phyloP scores from a whole-genome alignment of 2,329 filamentous ascomycete species.

The Trichoderma harzianum region DNA sequence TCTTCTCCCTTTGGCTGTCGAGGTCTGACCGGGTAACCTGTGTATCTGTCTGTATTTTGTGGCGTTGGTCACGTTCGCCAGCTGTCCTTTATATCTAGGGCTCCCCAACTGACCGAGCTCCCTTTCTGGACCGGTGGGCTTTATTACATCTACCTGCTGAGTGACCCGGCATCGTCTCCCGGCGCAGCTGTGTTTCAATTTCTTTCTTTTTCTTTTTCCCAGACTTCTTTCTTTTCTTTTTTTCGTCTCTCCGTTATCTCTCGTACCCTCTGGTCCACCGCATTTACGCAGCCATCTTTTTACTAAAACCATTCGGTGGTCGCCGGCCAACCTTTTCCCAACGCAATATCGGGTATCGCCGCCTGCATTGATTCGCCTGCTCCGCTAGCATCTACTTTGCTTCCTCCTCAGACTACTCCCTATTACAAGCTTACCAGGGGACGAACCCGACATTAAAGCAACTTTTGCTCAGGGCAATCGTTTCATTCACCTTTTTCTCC shows the following conservation, averaged over 20 bases:
- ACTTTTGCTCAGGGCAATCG: neutral
- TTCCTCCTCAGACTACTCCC: slow-evolving; percentile 2
- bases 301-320: slow-evolving; percentile 9
- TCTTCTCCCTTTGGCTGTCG: neutral
- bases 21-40: neutral
- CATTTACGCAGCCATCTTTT: neutral
- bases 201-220: neutral
- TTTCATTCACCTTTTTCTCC: neutral
- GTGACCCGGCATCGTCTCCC: neutral
- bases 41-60: neutral
- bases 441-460: slow-evolving; percentile 1
- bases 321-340: neutral
- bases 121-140: slow-evolving; percentile 13
- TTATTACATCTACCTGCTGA: slow-evolving; percentile 1
- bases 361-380: slow-evolving; percentile 11
- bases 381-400: slow-evolving; percentile 7
- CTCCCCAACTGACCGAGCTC: slow-evolving; percentile 13
- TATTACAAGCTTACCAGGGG: slow-evolving; percentile 1
- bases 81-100: neutral
- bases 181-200: neutral
- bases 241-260: neutral
- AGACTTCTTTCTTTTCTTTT: neutral
- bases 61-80: neutral
- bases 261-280: neutral
- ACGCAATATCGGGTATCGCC: slow-evolving; percentile 17